Evolutionary conservation across 352 stramenopile species (phyloP), one percentile per base, ranked within the genome.

Genomic region (Globisporangium solare): DNA sequence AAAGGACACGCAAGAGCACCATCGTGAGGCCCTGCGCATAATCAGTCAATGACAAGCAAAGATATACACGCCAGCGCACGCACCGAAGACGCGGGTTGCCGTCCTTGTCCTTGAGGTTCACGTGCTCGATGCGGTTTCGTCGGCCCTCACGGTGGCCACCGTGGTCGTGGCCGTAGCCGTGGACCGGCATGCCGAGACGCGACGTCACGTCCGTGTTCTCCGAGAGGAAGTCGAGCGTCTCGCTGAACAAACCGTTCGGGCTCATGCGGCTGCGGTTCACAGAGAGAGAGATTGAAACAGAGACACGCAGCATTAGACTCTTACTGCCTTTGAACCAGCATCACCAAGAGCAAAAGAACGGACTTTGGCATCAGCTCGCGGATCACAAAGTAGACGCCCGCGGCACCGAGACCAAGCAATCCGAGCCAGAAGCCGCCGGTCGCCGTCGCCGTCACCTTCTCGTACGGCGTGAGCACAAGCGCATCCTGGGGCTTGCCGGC

Each of bases 101-200:
- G 45, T 97, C 88, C 66, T 92, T 87, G 63, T 86, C 72, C 43
- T 81, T 87, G 57, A 98, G 94, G 65, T 97, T 82, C 18, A 96
- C 96, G 72, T 97, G 79, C 66, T 98, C 94, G 62, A 98, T 96
- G 68, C 96, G 96, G 74, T 98, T 98, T 56, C 92, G 76, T 64
- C 94, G 87, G 49, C 94, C 92, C 67, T 98, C 94, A 35, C 92
- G 90, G 73, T 96, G 81, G 6, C 90, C 86, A 48, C 88, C 88
- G 68, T 97, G 86, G 82, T 98, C 94, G 51, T 93, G 76, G 22
- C 94, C 92, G 64, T 98, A 98, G 42, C 86, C 93, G 69, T 98
- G 95, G 47, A 98, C 71, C 1, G 74, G 73, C 49, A 95, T 78
- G 18, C 94, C 94, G 55, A 97, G 88, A 60, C 86, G 81, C 52